Conservation (phyloP, 2,329 filamentous ascomycete genomes). For the Alternaria triticina region DNA sequence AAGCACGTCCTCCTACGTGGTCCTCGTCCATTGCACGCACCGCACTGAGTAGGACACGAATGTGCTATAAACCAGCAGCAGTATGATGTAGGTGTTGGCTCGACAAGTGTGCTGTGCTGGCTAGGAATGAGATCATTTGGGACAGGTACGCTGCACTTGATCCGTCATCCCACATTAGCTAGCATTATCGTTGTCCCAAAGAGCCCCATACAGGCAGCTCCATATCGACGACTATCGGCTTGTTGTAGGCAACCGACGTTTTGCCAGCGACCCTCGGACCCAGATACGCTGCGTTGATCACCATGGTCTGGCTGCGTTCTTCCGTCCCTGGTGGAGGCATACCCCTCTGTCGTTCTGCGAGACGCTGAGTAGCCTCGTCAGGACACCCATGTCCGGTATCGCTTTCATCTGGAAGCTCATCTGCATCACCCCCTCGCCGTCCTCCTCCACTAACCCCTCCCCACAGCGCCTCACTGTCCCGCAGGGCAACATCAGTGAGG, state of each 20-base stretch:
- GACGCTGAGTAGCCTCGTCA: conserved; percentile 26
- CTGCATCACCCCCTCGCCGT: conserved; percentile 21
- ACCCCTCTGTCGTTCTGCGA: not conserved
- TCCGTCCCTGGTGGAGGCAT: conserved; percentile 16
- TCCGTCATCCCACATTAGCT: conserved; percentile 18
- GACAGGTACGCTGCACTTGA: conserved; percentile 17
- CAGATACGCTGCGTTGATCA: conserved; percentile 81
- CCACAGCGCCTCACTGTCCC: conserved; percentile 29
- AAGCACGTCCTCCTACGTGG: conserved; percentile 29
- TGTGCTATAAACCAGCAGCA: conserved; percentile 1
- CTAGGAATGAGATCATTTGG: conserved; percentile 30
- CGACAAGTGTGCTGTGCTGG: conserved; percentile 7
- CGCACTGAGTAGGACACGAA: not conserved
- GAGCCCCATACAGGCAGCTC: conserved; percentile 67
- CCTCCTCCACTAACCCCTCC: conserved; percentile 8
- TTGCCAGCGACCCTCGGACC: conserved; percentile 63
- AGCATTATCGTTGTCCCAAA: conserved; percentile 22
- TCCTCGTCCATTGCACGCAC: conserved; percentile 26
- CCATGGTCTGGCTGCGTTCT: conserved; percentile 69
- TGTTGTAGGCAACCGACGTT: conserved; percentile 69
- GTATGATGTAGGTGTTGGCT: not conserved
- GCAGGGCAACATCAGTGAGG: conserved; percentile 22
- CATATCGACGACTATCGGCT: conserved; percentile 84
- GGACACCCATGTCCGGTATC: conserved; percentile 23
- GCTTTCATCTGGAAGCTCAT: conserved; percentile 20